Conservation (phyloP, 345 rosid genomes). For the Excoecaria agallocha region DNA sequence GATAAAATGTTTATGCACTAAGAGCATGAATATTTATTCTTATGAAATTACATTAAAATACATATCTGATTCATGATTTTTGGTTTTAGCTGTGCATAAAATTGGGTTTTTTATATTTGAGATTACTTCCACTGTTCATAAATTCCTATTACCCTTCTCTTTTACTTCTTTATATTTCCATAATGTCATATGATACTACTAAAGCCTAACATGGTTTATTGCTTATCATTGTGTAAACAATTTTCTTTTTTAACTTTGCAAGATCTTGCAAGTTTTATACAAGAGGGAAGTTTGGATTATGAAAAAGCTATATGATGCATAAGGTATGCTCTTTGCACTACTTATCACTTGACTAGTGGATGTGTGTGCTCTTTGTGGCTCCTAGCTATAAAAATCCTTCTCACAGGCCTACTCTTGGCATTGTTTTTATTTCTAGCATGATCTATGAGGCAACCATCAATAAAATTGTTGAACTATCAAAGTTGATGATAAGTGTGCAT, state of each 20-base stretch:
- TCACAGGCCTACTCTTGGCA: slow-evolving; percentile 86
- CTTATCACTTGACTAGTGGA: slow-evolving; percentile 99
- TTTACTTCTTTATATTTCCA: background rate
- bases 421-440: slow-evolving; percentile 89
- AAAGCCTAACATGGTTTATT: background rate
- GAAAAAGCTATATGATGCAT: slow-evolving; percentile 97
- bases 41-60: background rate
- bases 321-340: slow-evolving; percentile 87
- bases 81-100: background rate
- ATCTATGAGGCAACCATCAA: slow-evolving; percentile 90
- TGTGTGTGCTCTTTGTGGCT: slow-evolving; percentile 91
- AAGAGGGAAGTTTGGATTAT: slow-evolving; percentile 96
- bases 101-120: background rate
- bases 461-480: slow-evolving; percentile 86
- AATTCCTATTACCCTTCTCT: background rate
- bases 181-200: background rate
- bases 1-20: too few relatives aligned
- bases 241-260: slow-evolving; percentile 27
- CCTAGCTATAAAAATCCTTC: slow-evolving; percentile 68
- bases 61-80: background rate
- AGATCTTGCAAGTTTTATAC: slow-evolving; percentile 91
- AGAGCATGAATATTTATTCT: too few relatives aligned
- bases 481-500: slow-evolving; percentile 90
- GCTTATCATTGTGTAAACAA: background rate
- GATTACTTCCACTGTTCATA: background rate